These are phyloP conservation scores for Fusarium setosum DNA, from an alignment of 2,329 filamentous ascomycete species.

Conservation along the genomic window DNA sequence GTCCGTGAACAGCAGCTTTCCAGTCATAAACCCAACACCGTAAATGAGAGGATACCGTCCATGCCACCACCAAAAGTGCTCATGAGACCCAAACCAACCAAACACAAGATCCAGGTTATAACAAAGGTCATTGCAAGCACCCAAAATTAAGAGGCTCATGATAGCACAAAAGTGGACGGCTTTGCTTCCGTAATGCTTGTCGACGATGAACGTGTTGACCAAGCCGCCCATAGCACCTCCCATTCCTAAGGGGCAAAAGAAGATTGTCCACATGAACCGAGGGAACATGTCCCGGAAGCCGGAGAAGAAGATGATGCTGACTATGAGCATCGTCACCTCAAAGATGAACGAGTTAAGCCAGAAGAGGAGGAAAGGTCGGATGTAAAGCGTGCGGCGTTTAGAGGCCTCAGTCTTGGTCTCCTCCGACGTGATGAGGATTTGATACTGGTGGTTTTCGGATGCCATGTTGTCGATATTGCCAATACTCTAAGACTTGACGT, in stretches of 20 bases:
- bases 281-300: not conserved
- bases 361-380: constrained; percentile 20
- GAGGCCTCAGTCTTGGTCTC: constrained; percentile 2
- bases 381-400: constrained; percentile 16
- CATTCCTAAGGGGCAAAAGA: not conserved
- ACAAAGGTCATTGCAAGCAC: constrained; percentile 11
- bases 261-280: not conserved
- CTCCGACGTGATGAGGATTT: not conserved
- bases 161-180: not conserved
- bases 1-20: not conserved
- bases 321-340: constrained; percentile 9
- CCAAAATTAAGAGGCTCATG: not conserved
- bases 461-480: not conserved
- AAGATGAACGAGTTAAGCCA: constrained; percentile 23
- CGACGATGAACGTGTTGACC: not conserved
- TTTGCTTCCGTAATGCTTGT: not conserved
- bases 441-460: not conserved
- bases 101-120: constrained; percentile 21
- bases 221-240: not conserved
- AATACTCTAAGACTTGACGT: not conserved
- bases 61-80: constrained; percentile 28
- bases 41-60: constrained; percentile 12
- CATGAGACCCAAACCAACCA: constrained; percentile 13
- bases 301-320: constrained; percentile 14
- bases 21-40: not conserved